Evolutionary conservation across 805 yeast genomes (phyloP).

Genomic region (Diddensiella caesifluorescens): DNA sequence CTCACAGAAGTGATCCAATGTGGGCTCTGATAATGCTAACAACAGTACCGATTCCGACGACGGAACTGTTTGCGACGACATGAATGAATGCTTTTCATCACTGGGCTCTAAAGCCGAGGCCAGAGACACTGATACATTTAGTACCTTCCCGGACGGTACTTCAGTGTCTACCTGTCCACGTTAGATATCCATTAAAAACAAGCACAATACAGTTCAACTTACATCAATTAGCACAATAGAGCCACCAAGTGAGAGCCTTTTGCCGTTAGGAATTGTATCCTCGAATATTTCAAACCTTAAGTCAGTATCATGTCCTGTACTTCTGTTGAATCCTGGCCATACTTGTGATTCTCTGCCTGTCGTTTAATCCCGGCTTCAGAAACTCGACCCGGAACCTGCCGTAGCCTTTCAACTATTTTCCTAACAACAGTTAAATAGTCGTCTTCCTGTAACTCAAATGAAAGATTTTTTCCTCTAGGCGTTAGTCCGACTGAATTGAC

Average conservation of each 20-base stretch:
- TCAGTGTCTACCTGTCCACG: slow-evolving; percentile 20
- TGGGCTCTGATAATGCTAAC: slow-evolving; percentile 26
- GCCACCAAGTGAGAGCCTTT: slow-evolving; percentile 35
- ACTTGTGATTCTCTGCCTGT: slow-evolving; percentile 30
- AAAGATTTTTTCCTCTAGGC: slow-evolving; percentile 1
- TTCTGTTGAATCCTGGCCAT: neutral
- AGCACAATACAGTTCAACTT: neutral
- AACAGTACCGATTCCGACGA: slow-evolving; percentile 25
- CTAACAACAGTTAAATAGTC: slow-evolving; percentile 5
- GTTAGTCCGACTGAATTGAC: neutral
- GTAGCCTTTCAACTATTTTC: slow-evolving; percentile 22
- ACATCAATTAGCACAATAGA: slow-evolving; percentile 35
- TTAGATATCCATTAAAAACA: slow-evolving; percentile 4
- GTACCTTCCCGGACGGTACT: slow-evolving; percentile 22
- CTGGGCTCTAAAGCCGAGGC: slow-evolving; percentile 23
- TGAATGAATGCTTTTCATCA: slow-evolving; percentile 21
- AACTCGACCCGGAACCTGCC: slow-evolving; percentile 32
- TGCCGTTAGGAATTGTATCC: slow-evolving; percentile 29
- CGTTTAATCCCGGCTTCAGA: slow-evolving; percentile 32
- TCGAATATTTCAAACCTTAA: slow-evolving; percentile 35
- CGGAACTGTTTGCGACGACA: slow-evolving; percentile 23
- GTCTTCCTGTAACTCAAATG: slow-evolving; percentile 1
- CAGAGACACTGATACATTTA: slow-evolving; percentile 28
- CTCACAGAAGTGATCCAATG: slow-evolving; percentile 31
- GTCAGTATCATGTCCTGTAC: neutral